Percentiles rank a stretch among this genome's conserved stretches.
phyloP scores from a whole-genome alignment of 2,329 filamentous ascomycete species.

The Colletotrichum sp. region DNA sequence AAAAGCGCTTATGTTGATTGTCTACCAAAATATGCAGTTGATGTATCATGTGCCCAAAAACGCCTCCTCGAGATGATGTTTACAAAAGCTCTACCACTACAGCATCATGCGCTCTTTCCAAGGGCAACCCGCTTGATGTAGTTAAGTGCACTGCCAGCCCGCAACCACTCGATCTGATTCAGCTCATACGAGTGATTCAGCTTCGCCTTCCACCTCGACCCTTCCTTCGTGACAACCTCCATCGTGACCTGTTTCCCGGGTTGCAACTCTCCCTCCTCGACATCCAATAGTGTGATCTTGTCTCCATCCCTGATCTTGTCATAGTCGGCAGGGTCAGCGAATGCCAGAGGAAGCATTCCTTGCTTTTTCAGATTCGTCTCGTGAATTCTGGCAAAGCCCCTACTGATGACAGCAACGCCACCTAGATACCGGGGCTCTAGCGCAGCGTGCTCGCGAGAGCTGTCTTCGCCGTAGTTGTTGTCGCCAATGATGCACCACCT shows the following conservation, averaged over 20 bases:
- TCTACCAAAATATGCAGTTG: neutral
- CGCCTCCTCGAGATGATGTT: neutral
- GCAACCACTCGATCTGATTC: constrained; percentile 35
- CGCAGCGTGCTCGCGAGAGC: constrained; percentile 85
- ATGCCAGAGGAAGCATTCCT: constrained; percentile 60
- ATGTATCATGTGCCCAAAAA: neutral
- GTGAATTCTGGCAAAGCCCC: constrained; percentile 87
- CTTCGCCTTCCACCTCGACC: constrained; percentile 28
- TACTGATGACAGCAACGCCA: constrained; percentile 80
- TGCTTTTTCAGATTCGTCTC: constrained; percentile 96
- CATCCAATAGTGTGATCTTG: neutral
- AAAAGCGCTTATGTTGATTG: neutral
- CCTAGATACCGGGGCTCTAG: constrained; percentile 85
- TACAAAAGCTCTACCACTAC: neutral
- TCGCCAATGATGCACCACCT: constrained; percentile 38
- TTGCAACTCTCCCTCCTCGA: constrained; percentile 24
- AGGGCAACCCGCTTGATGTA: constrained; percentile 26
- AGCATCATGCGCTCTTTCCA: neutral
- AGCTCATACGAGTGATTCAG: constrained; percentile 36
- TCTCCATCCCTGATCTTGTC: constrained; percentile 62
- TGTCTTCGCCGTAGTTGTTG: constrained; percentile 79
- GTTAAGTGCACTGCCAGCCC: constrained; percentile 39
- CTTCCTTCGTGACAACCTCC: constrained; percentile 28
- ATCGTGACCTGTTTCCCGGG: constrained; percentile 33
- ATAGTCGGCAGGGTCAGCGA: constrained; percentile 75